These are phyloP conservation scores for Nicotiana tomentosiformis DNA, from an alignment of 257 asterid species.

Conservation along the genomic window DNA sequence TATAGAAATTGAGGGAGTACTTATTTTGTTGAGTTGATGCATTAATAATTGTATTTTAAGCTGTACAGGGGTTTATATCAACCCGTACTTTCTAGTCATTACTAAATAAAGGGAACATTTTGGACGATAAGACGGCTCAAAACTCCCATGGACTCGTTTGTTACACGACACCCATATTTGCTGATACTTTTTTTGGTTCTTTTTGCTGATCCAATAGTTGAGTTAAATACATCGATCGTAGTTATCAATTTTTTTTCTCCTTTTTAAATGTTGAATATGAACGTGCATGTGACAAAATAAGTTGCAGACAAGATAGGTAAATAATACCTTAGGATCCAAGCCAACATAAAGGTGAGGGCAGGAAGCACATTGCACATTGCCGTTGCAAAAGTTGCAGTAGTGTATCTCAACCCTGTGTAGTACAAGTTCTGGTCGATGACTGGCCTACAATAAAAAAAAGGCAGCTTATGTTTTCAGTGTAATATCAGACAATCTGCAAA, in stretches of 20 bases:
- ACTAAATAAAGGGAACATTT: not conserved
- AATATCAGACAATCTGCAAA: not conserved
- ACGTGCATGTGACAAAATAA: not conserved
- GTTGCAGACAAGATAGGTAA: not conserved
- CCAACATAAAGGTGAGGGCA: slow-evolving; percentile 62
- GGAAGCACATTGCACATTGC: slow-evolving; percentile 74
- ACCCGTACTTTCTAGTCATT: not conserved
- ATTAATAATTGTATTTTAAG: not conserved
- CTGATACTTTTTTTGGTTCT: not conserved
- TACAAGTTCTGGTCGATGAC: slow-evolving; percentile 70
- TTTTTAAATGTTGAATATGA: not conserved
- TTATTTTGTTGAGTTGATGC: not conserved
- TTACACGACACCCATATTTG: not conserved
- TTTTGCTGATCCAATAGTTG: not conserved
- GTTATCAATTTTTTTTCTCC: not conserved
- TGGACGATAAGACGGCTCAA: not conserved
- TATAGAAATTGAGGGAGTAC: not conserved
- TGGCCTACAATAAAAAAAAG: slow-evolving; percentile 27
- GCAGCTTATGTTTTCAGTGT: not conserved
- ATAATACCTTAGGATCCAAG: slow-evolving; percentile 64
- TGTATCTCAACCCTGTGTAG: slow-evolving; percentile 57
- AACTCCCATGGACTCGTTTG: not conserved
- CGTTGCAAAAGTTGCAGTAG: slow-evolving; percentile 58
- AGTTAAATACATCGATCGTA: not conserved
- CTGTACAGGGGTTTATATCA: not conserved